Base-by-base conservation (phyloP, 1,284 basidiomycete genomes). In the Irpex sp. region DNA sequence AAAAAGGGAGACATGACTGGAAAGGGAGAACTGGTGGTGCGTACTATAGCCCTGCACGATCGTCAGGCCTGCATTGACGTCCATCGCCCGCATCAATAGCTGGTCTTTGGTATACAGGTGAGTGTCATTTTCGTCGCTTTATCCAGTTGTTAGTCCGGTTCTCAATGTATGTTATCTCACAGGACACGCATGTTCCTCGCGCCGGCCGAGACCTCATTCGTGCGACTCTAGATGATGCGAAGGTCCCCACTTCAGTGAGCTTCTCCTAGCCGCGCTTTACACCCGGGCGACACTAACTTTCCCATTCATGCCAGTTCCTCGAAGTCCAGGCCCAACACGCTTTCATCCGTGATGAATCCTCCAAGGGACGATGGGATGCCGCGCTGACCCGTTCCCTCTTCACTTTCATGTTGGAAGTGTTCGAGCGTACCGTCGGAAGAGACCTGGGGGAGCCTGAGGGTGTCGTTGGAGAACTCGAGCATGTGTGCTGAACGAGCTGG, bases 261-360 rank as follows among this genome's bases (percentile, higher is more conserved):
- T 26, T 52, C 36, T 51, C 36, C 15, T 60, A 19, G 44, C 48
- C 63, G 55, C 44, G 49, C 21, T 59, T 19, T 26, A 26, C 26
- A 26, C 26, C 26, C 26, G 26, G 4, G 26, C 26, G 26, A 26
- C 26, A 26, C 26, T 26, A 4, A 26, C 26, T 26, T 44, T 11
- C 40, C 15, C 40, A 15, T 2, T 44, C 40, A 44, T 44, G 4
- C 19, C 74, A 97, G 93, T 94, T 96, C 72, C 78, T 96, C 63
- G 94, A 96, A 72, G 93, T 96, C 6, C 94, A 96, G 75, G 95
- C 94, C 0, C 94, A 96, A 71, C 95, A 97, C 70, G 95, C 95
- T 3, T 97, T 97, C 76, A 90, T 97, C 69, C 88, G 95, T 5
- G 95, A 97, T 74, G 92, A 95, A 71, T 83, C 85, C 2, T 94